Percentiles rank a stretch among this genome's conserved stretches.
These are phyloP conservation scores for Ephemerocybe angulata DNA, from an alignment of 768 basidiomycete species.

Conservation along the genomic window DNA sequence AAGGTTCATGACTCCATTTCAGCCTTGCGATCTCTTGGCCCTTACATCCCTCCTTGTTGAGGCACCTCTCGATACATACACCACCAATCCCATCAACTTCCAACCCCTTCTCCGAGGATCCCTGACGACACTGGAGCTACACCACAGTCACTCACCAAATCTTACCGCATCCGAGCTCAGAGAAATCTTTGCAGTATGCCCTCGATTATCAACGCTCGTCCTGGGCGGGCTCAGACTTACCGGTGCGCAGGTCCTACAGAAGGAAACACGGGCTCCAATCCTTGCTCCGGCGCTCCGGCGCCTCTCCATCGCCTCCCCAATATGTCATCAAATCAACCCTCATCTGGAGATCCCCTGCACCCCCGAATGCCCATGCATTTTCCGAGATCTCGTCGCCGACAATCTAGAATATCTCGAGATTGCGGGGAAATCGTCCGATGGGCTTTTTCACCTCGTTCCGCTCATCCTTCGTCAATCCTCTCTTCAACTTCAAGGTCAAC, in stretches of 20 bases:
- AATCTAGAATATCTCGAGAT: neutral
- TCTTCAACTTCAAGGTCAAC: no score
- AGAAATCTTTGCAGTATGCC: neutral
- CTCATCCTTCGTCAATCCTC: no score
- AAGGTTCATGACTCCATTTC: no score
- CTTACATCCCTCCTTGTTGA: neutral
- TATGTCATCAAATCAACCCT: no score
- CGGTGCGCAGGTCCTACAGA: no score
- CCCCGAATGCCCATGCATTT: constrained; percentile 1
- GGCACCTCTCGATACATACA: neutral
- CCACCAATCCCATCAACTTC: neutral
- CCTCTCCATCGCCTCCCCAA: neutral
- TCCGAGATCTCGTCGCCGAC: neutral
- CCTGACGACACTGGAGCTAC: neutral
- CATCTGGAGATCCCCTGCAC: no score
- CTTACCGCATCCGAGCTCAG: no score
- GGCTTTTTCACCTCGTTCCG: neutral
- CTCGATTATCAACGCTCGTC: neutral
- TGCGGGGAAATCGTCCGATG: neutral
- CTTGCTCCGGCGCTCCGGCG: neutral
- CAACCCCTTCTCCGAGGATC: no score
- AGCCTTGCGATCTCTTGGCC: no score
- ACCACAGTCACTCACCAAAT: neutral
- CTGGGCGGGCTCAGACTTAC: neutral
- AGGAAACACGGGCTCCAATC: neutral